Evolutionary conservation across 192 early-diverging fungal species (phyloP).

Genomic region (Diversispora epigaea): DNA sequence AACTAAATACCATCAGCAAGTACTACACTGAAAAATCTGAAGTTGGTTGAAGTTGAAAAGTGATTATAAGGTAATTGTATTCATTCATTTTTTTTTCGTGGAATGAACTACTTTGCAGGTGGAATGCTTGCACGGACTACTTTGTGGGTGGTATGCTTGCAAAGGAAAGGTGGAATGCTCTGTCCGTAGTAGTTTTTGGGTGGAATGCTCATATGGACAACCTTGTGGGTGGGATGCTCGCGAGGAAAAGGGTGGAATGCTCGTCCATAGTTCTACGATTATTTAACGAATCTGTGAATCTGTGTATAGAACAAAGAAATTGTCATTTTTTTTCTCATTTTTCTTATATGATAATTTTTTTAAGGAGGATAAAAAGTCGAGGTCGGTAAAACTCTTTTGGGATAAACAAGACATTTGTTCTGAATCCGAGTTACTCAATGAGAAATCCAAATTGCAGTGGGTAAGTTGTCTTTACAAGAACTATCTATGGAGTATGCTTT

Average conservation of each 20-base stretch:
- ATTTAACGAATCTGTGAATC: not conserved
- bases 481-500: slow-evolving; percentile 9
- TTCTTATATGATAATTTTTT: slow-evolving; percentile 15
- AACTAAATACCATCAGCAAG: slow-evolving; percentile 9
- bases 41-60: slow-evolving; percentile 9
- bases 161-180: not conserved
- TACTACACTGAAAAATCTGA: slow-evolving; percentile 13
- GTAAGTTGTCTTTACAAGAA: slow-evolving; percentile 29
- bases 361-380: slow-evolving; percentile 15
- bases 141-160: slow-evolving; percentile 14
- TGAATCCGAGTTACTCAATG: slow-evolving; percentile 18
- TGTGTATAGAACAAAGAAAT: not conserved
- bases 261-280: not conserved
- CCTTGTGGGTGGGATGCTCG: slow-evolving; percentile 2
- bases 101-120: slow-evolving; percentile 15
- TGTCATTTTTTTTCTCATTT: slow-evolving; percentile 5
- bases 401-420: not conserved
- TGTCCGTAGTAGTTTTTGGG: slow-evolving; percentile 20
- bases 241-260: not conserved
- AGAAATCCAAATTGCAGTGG: slow-evolving; percentile 21
- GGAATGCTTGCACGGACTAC: slow-evolving; percentile 27
- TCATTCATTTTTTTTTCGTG: slow-evolving; percentile 5
- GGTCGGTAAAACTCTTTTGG: slow-evolving; percentile 20
- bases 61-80: slow-evolving; percentile 6
- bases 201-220: slow-evolving; percentile 20